phyloP scores from a whole-genome alignment of 345 rosid genomes.

The Citrus cavaleriei region DNA sequence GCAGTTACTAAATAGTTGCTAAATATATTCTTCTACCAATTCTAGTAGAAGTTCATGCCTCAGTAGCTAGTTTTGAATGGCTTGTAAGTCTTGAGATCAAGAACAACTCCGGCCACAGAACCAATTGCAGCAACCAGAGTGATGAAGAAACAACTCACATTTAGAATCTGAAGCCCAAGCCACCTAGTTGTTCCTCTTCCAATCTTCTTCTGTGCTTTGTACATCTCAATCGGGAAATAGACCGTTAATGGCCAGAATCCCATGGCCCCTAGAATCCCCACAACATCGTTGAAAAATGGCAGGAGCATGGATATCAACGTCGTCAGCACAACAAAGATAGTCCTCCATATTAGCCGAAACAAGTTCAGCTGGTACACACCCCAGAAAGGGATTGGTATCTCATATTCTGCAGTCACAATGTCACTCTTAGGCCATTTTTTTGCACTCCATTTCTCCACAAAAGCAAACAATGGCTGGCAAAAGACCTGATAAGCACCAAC shows the following conservation, averaged over 20 bases:
- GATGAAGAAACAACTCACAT: slow-evolving; percentile 31
- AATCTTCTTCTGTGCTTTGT: slow-evolving; percentile 38
- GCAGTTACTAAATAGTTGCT: background rate
- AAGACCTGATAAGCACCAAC: slow-evolving; percentile 69
- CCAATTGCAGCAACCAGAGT: slow-evolving; percentile 46
- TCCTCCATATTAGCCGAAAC: slow-evolving; percentile 52
- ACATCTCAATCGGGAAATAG: slow-evolving; percentile 51
- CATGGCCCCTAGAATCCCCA: slow-evolving; percentile 41
- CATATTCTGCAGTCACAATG: slow-evolving; percentile 38
- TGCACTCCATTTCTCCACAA: slow-evolving; percentile 51
- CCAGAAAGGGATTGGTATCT: slow-evolving; percentile 35
- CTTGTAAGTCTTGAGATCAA: slow-evolving; percentile 49
- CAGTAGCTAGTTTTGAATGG: slow-evolving; percentile 48
- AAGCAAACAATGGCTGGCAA: slow-evolving; percentile 65
- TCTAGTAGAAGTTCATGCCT: background rate
- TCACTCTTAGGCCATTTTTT: slow-evolving; percentile 40
- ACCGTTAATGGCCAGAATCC: slow-evolving; percentile 62
- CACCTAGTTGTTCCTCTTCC: slow-evolving; percentile 32
- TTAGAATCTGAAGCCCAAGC: slow-evolving; percentile 44
- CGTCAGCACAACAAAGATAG: slow-evolving; percentile 36
- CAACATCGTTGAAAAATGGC: slow-evolving; percentile 56
- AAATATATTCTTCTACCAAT: background rate
- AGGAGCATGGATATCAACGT: slow-evolving; percentile 53
- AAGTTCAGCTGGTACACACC: slow-evolving; percentile 47
- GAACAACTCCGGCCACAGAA: slow-evolving; percentile 49